These are phyloP conservation scores for Omphalotus olearius DNA, from an alignment of 1,284 basidiomycete species.

Conservation along the genomic window DNA sequence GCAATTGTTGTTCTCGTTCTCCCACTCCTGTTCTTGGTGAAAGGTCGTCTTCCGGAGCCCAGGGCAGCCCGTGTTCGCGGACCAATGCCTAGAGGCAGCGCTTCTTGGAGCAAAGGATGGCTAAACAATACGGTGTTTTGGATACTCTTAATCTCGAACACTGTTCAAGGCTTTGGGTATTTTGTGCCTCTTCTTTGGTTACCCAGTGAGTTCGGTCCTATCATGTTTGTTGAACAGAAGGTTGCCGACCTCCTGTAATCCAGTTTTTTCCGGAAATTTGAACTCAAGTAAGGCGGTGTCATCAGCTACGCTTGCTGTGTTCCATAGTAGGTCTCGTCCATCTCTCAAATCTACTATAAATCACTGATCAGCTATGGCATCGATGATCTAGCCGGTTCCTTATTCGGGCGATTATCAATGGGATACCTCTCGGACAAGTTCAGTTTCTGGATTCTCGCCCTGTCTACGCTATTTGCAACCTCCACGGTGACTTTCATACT, in stretches of 20 bases:
- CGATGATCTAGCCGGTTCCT: constrained; percentile 22
- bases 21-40: constrained; percentile 26
- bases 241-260: constrained; percentile 19
- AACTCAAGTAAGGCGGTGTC: constrained; percentile 21
- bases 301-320: constrained; percentile 23
- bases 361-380: not conserved
- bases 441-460: constrained; percentile 31
- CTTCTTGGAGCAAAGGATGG: constrained; percentile 19
- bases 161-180: constrained; percentile 29
- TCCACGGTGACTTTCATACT: constrained; percentile 32
- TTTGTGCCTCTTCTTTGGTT: constrained; percentile 33
- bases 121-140: constrained; percentile 23
- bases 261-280: constrained; percentile 27
- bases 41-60: constrained; percentile 28
- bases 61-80: constrained; percentile 17
- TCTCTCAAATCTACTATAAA: not conserved
- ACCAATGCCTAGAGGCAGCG: constrained; percentile 16
- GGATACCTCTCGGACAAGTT: constrained; percentile 33
- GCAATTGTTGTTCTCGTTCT: constrained; percentile 21
- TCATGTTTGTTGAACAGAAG: not conserved
- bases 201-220: constrained; percentile 25
- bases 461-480: constrained; percentile 23
- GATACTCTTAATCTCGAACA: constrained; percentile 28
- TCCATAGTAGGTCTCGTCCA: constrained; percentile 23
- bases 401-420: constrained; percentile 29